phyloP scores from a whole-genome alignment of 805 yeast species.

The Hanseniaspora guilliermondii region DNA sequence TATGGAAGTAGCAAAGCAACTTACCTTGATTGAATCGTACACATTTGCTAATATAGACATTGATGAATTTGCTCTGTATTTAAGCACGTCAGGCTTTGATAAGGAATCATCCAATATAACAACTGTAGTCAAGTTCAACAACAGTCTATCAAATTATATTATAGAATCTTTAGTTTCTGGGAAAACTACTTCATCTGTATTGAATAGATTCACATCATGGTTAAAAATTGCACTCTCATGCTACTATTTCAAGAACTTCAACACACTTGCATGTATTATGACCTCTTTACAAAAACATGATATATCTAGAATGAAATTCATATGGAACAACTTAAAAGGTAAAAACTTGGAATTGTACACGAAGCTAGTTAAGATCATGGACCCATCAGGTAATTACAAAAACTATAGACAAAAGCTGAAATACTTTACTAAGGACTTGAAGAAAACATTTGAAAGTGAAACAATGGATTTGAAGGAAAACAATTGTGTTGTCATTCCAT shows the following conservation, averaged over 20 bases:
- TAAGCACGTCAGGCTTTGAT: constrained; percentile 48
- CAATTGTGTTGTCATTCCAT: constrained; percentile 53
- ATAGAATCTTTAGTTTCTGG: constrained; percentile 52
- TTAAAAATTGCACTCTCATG: constrained; percentile 61
- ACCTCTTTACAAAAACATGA: constrained; percentile 64
- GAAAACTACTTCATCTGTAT: constrained; percentile 27
- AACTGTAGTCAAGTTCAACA: constrained; percentile 53
- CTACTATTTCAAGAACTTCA: constrained; percentile 60
- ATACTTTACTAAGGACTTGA: constrained; percentile 28
- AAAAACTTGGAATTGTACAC: constrained; percentile 53
- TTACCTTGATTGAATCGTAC: constrained; percentile 58
- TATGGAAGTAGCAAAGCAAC: constrained; percentile 62
- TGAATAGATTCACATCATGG: constrained; percentile 52
- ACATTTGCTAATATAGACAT: constrained; percentile 52
- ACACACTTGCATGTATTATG: constrained; percentile 67
- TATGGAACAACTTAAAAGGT: constrained; percentile 48
- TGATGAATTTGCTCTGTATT: constrained; percentile 48
- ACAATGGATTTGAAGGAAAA: background rate
- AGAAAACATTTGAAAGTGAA: constrained; percentile 25
- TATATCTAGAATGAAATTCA: constrained; percentile 44
- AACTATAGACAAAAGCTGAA: constrained; percentile 54
- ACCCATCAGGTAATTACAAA: constrained; percentile 61
- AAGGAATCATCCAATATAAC: constrained; percentile 48
- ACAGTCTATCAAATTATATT: constrained; percentile 58
- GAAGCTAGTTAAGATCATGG: constrained; percentile 54